Base-by-base conservation (phyloP, 208 protist genomes). In the Trypanosomatidae sp. region DNA sequence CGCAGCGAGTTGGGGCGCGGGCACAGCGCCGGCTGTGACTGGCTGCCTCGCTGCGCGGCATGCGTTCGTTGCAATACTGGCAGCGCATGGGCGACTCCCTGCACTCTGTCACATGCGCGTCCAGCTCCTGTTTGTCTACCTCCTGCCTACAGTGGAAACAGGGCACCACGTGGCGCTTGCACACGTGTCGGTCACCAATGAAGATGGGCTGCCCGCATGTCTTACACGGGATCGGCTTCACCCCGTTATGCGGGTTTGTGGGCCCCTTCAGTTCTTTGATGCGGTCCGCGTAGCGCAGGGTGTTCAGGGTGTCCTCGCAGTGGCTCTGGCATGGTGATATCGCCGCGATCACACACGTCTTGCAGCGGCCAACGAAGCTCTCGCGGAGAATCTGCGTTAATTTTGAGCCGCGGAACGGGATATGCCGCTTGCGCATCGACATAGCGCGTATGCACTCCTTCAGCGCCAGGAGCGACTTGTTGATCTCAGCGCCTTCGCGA, bases 391-490 rank as follows among this genome's bases (percentile, higher is more conserved):
- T 91, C 66, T 99, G 90, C 7, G 99, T 99, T 50, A 99, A 82
- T 59, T 99, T 99, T 17, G 90, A 98, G 15, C 93, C 91, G 19
- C 98, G 89, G 78, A 99, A 99, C 5, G 98, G 98, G 33, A 98
- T 90, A 79, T 99, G 98, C 43, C 87, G 86, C 64, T 94, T 88
- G 13, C 88, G 84, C 80, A 93, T 79, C 53, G 97, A 93, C 73
- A 99, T 91, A 17, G 98, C 93, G 3, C 98, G 88, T 75, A 99
- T 99, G 80, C 98, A 99, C 74, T 99, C 98, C 84, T 99, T 99
- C 4, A 99, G 86, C 0, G 98, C 98, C 19, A 99, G 84, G 10
- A 99, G 82, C 5, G 88, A 97, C 80, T 99, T 99, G 85, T 99
- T 99, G 81, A 99, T 99, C 77, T 99, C 95, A 30, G 98, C 96